Evolutionary conservation across 129 eudicot species (phyloP), one percentile per base, ranked within the genome.

Genomic region (Sambucus nigra): DNA sequence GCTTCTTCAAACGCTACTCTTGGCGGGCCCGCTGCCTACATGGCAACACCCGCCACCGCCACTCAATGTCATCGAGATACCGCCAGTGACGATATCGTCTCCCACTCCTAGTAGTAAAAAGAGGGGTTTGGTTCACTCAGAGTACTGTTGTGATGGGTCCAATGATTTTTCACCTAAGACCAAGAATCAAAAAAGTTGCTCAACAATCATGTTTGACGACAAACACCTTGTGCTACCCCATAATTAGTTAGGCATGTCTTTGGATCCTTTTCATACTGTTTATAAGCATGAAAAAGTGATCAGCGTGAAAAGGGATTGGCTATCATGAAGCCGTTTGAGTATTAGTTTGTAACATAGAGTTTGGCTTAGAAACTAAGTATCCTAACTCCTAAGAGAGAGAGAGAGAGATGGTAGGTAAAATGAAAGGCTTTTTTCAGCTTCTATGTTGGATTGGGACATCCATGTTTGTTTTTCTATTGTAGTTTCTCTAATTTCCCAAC

Each of bases 31-130:
- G 5, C 97, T 88, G 15, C 97, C 97, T 17, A 88, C 78, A 49
- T 88, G 97, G 97, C 94, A 84, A 54, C 92, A 84, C 59, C 97
- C 97, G 12, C 97, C 97, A 0, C 97, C 97, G 1, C 92, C 71
- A 44, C 85, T 88, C 18, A 78, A 76, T 84, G 66, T 95, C 51
- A 53, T 63, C 19, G 97, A 88, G 60, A 88, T 88, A 35, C 97
- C 97, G 52, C 95, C 88, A 0, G 97, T 88, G 55, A 75, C 86
- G 21, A 75, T 83, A 47, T 48, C 73, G 4, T 80, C 89, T 4
- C 62, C 84, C 26, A 38, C 67, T 1, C 63, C 67, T 19, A 59
- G 71, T 35, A 64, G 74, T 59, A 72, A 46, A 45, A 87, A 79
- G 54, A 80, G 86, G 66, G 61, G 67, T 33, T 7, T 56, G 44